Base-by-base conservation (phyloP, 176 grass and related monocot genomes). In the Musa itinerans region DNA sequence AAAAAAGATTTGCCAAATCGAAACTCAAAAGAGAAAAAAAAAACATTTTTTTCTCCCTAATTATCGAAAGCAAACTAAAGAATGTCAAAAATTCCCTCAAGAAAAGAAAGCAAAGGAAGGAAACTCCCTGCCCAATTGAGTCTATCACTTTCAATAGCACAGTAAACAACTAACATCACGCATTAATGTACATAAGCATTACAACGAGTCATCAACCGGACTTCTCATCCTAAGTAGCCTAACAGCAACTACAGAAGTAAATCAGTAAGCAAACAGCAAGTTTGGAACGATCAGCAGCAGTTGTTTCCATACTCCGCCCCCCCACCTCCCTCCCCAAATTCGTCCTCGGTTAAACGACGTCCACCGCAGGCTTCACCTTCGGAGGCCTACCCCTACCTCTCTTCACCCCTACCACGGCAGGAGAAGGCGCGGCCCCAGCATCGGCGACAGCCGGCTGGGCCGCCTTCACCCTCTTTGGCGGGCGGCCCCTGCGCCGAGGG, bases 301-400 rank as follows among this genome's bases (percentile, higher is more conserved):
- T 55, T 29, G 71, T 14, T 21, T 22, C 53, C 71, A 19, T 16
- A 15, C 65, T 68, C 24, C 27, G 6, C 3, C 27, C 24, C 23
- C 16, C 24, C 27, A 1, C 3, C 27, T 1, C 23, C 16, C 27
- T 34, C 13, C 3, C 0, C 8, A 34, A 14, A 14, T n/a, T 43
- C 34, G 12, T 65, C 10, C 11, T 6, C 21, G 2, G 34, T 78
- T n/a, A 78, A 8, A 22, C 63, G 2, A 23, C 63, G 23, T 67
- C 25, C 34, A 79, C 82, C 43, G 27, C 70, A 8, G 89, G 76
- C 81, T 76, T 86, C 52, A 74, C 83, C 83, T 96, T 96, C 52
- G 87, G 83, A 2, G 92, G 93, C 34, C 89, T 75, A 11, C 93
- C 93, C 6, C 93, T 83, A 10, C 89, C 93, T 2, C 86, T 88